Base-by-base conservation (phyloP, 495 filamentous ascomycete genomes). In the Penicillium subrubescens region DNA sequence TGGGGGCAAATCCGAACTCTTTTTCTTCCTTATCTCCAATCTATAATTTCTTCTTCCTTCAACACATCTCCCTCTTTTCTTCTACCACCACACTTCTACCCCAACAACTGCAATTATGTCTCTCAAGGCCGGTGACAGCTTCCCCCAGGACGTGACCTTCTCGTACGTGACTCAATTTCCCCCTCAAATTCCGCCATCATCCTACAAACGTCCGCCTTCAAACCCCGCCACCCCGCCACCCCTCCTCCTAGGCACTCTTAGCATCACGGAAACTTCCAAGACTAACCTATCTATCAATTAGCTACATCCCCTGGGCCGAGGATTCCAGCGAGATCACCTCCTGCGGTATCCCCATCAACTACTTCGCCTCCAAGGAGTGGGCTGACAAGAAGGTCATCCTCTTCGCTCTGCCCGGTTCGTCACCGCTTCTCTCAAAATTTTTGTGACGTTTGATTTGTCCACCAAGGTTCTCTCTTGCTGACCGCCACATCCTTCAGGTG, bases 361-460 rank as follows among this genome's bases (percentile, higher is more conserved):
- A 92, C 80, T 77, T 96, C 71, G 93, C 93, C 75, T 91, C 87
- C 82, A 89, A 93, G 77, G 91, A 96, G 70, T 96, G 89, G 82
- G 85, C 87, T 61, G 79, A 88, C 82, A 97, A 96, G 85, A 96
- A 95, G 80, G 90, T 94, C 62, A 89, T 97, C 68, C 83, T 98
- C 70, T 90, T 97, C 80, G 86, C 92, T 68, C 90, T 97, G 60
- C 94, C 94, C 62, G 94, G 88, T 74, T 59, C 52, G 71, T 71
- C 64, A 71, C 71, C 71, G 66, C 73, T 62, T 78, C 74, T 56
- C 25, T 39, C 23, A 17, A 21, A 35, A 61, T 21, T 44, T 57
- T 44, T 23, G 35, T 34, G 5, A 19, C 59, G 8, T 54, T 48
- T 31, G 27, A 21, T n/a, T 50, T 48, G 35, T 57, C 60, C 59